Evolutionary conservation across 495 filamentous ascomycete genomes (phyloP), one percentile per base, ranked within the genome.

Genomic region (Trichoderma virens): DNA sequence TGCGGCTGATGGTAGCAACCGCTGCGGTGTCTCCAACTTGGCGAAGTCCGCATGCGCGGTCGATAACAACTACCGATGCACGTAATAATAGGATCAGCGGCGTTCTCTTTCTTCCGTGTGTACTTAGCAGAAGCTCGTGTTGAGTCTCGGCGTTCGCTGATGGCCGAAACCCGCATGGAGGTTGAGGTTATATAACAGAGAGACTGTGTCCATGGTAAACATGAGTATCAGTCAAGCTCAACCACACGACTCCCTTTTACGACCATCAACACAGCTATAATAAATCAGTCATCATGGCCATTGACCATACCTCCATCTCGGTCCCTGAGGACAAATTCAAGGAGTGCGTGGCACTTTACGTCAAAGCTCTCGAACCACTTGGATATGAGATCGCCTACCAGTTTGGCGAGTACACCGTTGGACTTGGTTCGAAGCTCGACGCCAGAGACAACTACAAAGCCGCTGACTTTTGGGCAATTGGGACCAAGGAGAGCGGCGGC

Each of bases 341-440:
- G 16, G 28, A 47, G 16, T 61, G 74, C 14, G 62, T 73, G 23
- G 69, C 69, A 25, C 76, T 75, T 67, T 79, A 78, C 67, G 63
- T 68, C 38, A 69, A 65, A 0, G 72, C 71, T 9, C 72, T 79
- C 45, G 64, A 71, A 39, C 76, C 76, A 5, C 67, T 79, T 2
- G 67, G 67, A 11, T 78, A 79, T 62, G 56, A 62, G 31, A 41
- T 69, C n/a, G 67, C 61, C 61, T 67, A 67, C 23, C 61, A 74
- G 59, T 66, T 70, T 65, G 67, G 64, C 13, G 61, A 64, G 1
- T 27, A 34, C 7, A 63, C 20, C 7, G 47, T 7, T 9, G 65
- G 63, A 35, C 66, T 67, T 30, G 71, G 73, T 30, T 43, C 34
- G 8, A 45, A 41, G 9, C 16, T 25, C 13, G 27, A 30, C 23